phyloP scores from a whole-genome alignment of 2,329 filamentous ascomycete species.

The Fusarium compactum region DNA sequence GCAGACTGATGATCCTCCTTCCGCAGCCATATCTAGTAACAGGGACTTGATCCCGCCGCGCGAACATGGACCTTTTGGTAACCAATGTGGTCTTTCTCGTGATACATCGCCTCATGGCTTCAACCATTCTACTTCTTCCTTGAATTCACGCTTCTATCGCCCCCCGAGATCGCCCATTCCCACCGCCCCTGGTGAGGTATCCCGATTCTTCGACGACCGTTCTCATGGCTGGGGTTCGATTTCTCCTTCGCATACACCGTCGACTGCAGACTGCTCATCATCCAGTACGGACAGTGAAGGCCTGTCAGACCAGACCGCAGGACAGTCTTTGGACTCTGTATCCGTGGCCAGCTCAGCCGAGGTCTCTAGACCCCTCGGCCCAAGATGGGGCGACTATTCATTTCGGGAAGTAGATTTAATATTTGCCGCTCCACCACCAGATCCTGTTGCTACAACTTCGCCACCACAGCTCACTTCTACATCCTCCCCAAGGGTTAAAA shows the following conservation, averaged over 20 bases:
- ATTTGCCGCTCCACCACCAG: neutral
- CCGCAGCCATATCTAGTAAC: neutral
- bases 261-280: accelerated
- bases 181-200: neutral
- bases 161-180: neutral
- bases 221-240: neutral
- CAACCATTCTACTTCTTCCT: neutral
- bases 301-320: neutral
- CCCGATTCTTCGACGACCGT: neutral
- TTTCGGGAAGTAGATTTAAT: neutral
- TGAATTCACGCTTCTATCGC: neutral
- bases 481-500: neutral
- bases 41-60: neutral
- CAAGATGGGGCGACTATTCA: neutral
- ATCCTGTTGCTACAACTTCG: neutral
- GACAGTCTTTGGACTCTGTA: neutral
- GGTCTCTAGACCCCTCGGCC: neutral
- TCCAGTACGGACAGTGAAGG: neutral
- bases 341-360: neutral
- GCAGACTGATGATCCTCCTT: neutral
- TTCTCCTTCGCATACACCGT: neutral
- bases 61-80: neutral
- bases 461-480: neutral
- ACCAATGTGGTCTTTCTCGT: neutral
- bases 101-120: neutral